Conservation (phyloP, 257 asterid species). For the Nicotiana obtusifolia region DNA sequence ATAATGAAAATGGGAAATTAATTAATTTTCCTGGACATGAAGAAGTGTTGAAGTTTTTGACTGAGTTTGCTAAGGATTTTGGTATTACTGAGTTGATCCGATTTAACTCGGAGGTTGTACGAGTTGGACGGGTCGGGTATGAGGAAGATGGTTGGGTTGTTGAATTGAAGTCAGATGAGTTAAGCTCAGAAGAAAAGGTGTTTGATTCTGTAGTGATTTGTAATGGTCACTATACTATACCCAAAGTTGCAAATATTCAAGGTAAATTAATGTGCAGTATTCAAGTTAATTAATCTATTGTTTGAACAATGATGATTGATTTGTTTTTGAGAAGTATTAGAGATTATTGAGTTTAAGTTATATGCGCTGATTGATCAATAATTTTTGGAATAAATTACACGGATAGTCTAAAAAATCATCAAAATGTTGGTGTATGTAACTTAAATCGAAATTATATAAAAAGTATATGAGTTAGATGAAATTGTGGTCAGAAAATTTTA, state of each 20-base stretch:
- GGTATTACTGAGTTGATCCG: slow-evolving; percentile 36
- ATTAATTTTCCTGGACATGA: slow-evolving; percentile 37
- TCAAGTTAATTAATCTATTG: background rate
- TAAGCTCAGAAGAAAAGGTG: slow-evolving; percentile 15
- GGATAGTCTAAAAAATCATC: too few relatives aligned
- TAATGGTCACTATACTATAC: slow-evolving; percentile 27
- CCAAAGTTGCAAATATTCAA: slow-evolving; percentile 19
- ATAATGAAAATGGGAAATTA: background rate
- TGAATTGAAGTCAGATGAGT: slow-evolving; percentile 23
- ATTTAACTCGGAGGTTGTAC: slow-evolving; percentile 35
- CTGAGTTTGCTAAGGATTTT: slow-evolving; percentile 34
- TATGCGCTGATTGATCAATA: too few relatives aligned
- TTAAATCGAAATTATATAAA: too few relatives aligned
- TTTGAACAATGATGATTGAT: background rate
- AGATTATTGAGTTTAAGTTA: too few relatives aligned
- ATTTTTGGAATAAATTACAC: too few relatives aligned
- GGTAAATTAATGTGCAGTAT: background rate
- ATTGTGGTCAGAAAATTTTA: background rate
- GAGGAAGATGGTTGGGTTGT: slow-evolving; percentile 33
- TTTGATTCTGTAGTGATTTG: slow-evolving; percentile 36
- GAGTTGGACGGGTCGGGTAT: slow-evolving; percentile 30
- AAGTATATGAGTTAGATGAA: too few relatives aligned
- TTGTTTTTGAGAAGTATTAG: background rate
- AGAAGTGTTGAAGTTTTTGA: slow-evolving; percentile 47
- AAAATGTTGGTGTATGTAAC: too few relatives aligned